phyloP scores from a whole-genome alignment of 768 basidiomycete species.

The Leccinum ochraceum region DNA sequence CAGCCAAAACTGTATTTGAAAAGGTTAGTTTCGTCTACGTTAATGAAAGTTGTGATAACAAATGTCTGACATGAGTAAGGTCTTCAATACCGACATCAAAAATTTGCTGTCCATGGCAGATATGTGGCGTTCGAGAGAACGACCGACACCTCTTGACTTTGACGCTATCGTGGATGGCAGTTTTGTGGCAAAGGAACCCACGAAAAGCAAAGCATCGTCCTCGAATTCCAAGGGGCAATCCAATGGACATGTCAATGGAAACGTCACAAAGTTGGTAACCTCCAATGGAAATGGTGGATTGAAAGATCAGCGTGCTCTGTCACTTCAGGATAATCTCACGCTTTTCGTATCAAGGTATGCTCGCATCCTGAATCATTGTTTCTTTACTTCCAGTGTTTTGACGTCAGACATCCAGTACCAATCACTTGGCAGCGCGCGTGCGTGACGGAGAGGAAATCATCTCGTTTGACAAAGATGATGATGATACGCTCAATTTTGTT shows the following conservation, averaged over 20 bases:
- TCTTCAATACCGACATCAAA: conserved; percentile 84
- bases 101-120: conserved; percentile 92
- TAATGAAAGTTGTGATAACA: not conserved
- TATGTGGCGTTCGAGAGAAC: conserved; percentile 94
- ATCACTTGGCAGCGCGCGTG: conserved; percentile 71
- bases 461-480: conserved; percentile 96
- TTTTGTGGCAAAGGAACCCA: conserved; percentile 47
- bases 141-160: conserved; percentile 82
- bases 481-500: conserved; percentile 95
- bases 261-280: not conserved
- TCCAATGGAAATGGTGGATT: conserved; percentile 40
- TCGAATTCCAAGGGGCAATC: conserved; percentile 21
- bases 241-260: conserved; percentile 31
- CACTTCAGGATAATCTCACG: conserved; percentile 76
- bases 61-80: conserved; percentile 44
- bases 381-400: conserved; percentile 4
- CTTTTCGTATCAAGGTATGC: conserved; percentile 86
- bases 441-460: conserved; percentile 69
- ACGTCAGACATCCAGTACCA: conserved; percentile 53
- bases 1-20: conserved; percentile 74
- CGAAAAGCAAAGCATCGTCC: conserved; percentile 12
- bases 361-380: not conserved
- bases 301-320: conserved; percentile 81
- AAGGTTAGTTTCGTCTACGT: conserved; percentile 55
- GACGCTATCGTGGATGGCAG: conserved; percentile 68